Conservation (phyloP, 768 basidiomycete genomes). For the Megacollybia marginata region DNA sequence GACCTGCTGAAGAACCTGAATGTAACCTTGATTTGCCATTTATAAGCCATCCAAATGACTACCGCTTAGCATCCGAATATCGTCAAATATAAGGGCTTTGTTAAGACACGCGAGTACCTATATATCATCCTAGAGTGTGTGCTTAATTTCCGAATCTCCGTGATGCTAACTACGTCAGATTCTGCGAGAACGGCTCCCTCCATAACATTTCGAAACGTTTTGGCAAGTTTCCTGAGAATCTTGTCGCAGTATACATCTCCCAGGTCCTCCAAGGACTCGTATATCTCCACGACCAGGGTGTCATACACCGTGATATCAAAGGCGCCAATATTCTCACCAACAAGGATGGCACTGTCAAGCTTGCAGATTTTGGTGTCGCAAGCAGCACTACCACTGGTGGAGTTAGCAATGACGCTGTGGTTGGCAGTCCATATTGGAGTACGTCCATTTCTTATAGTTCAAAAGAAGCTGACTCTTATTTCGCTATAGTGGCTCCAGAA, state of each 20-base stretch:
- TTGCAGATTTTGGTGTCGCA: conserved; percentile 99
- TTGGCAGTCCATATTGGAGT: conserved; percentile 99
- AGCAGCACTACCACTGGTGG: conserved; percentile 68
- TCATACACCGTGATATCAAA: conserved; percentile 98
- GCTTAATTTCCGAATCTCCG: neutral
- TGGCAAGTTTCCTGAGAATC: conserved; percentile 96
- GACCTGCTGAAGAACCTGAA: conserved; percentile 96
- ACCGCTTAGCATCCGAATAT: conserved; percentile 80
- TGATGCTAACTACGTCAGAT: conserved; percentile 33
- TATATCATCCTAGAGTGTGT: conserved; percentile 94
- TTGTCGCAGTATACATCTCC: conserved; percentile 94
- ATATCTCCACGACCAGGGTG: conserved; percentile 98
- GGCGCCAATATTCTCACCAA: conserved; percentile 98
- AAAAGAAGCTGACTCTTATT: neutral
- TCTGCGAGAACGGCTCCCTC: conserved; percentile 97
- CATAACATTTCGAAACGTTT: conserved; percentile 95
- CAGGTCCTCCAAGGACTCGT: conserved; percentile 94
- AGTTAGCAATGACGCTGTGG: conserved; percentile 83
- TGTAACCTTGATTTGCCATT: conserved; percentile 30
- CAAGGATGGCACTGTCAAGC: conserved; percentile 96
- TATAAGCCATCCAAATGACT: conserved; percentile 5
- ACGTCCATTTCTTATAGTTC: conserved; percentile 20
- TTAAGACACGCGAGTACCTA: conserved; percentile 87
- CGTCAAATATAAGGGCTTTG: conserved; percentile 98
- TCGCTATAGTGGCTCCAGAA: conserved; percentile 83